Base-by-base conservation (phyloP, 768 basidiomycete species). In the Infundibulicybe gibba region DNA sequence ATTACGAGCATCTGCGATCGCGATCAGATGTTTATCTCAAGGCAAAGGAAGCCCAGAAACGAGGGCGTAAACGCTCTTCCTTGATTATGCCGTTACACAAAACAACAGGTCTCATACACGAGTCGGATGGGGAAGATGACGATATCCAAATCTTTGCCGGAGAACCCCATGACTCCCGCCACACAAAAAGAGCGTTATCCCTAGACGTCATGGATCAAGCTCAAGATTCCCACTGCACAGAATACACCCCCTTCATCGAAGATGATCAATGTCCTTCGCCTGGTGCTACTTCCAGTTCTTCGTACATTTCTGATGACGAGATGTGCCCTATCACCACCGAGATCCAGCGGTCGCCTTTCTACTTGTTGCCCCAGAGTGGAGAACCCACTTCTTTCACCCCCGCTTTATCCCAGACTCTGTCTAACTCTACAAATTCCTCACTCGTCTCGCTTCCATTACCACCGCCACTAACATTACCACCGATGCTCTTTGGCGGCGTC, bases 1-100 rank as follows among this genome's bases (percentile, higher is more conserved):
- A 86, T 52, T 84, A 81, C 58, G 86, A 88, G 61, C 64, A 70
- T 41, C 69, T 71, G 19, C 70, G 79, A 46, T 75, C 75, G 32
- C 65, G 66, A 48, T 65, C 67, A 31, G 65, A 61, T 43, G 58
- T 64, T 12, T 63, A 66, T 47, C 61, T 61, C 32, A 70, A 69
- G 37, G 61, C 67, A 45, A 71, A 69, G 43, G 68, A 69, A 16
- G 49, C 63, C 19, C 68, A 70, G 47, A 69, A 63, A 56, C 68
- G 73, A 49, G 70, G 70, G 14, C 71, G 65, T 53, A 75, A 74
- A 55, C 67, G 70, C 30, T 57, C 64, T 14, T 61, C 61, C 20
- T 58, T 64, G 6, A 56, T 56, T 35, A 49, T 45, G 3, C 49
- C 51, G 30, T 25, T 51, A 14, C 37, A 50, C 2, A 43, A 46